Base-by-base conservation (phyloP, 2,329 filamentous ascomycete species). In the Periconia digitata region DNA sequence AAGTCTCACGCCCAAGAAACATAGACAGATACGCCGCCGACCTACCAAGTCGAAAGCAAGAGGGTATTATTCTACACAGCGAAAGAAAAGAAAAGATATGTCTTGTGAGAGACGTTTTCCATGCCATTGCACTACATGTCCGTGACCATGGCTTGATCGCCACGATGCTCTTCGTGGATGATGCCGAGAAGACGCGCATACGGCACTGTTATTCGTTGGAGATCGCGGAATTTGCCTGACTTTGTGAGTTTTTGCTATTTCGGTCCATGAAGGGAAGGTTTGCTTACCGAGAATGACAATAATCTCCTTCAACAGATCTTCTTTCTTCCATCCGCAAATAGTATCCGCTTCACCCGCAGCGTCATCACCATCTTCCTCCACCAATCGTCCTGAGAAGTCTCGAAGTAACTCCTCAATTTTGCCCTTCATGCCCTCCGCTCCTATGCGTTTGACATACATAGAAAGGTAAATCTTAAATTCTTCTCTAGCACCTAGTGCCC, bases 381-480 rank as follows among this genome's bases (percentile, higher is more conserved):
- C 73, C 7, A 86, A 68, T 5, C 89, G 87, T 7, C 92, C 91
- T 41, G 95, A 78, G 36, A 99, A 76, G 39, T 84, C 87, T 58
- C 90, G 87, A 22, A 97, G 76, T 8, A 99, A 77, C 74, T 99
- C 95, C 68, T 97, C 92, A 2, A 96, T 91, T 74, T 99, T 99
- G 47, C 84, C 80, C 58, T 87, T 85, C 43, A 92, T 76, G 0
- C 91, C 91, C 70, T 99, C 95, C 0, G 91, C 90, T 1, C 94
- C 94, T 6, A 99, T 82, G 0, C 94, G 85, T 75, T 96, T 97
- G 3, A 92, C 92, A 64, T 99, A 99, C 91, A 97, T 97, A 64
- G 91, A 87, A n/a, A 99, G 76, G 64, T 97, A 97, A 1, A 96
- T 79, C 48, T 90, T 85, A 74, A 97, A 99, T 69, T 99, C 94